Base-by-base conservation (phyloP, 2,329 filamentous ascomycete species). In the Lasiodiplodia gonubiensis region DNA sequence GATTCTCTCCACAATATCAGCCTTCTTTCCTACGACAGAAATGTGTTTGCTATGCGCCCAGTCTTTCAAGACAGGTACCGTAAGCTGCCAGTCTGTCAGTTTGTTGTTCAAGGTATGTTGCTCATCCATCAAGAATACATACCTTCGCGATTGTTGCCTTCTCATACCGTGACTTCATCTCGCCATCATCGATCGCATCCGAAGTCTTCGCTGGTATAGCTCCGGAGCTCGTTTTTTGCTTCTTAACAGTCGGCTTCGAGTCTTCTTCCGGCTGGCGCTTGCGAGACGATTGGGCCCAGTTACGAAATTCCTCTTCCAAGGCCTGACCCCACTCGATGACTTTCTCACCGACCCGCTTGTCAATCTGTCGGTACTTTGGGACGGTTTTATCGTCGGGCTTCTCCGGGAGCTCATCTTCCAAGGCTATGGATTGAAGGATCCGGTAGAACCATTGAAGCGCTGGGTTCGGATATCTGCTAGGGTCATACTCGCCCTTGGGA, bases 361-460 rank as follows among this genome's bases (percentile, higher is more conserved):
- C 88, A 66, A 99, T 98, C 71, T 96, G 92, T 72, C 87, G 90
- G 79, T 90, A 93, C 73, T 91, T 92, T 1, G 95, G 95, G 16
- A 92, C 77, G 0, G 95, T 98, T 70, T 91, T 89, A 75, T 99
- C 95, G 60, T 90, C 86, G 2, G 86, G 83, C 54, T 85, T 80
- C 23, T 91, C 90, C 0, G 94, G 94, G 1, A 97, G 81, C 71
- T 97, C 94, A 76, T 99, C 95, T 42, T 97, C 94, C 0, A 99
- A 84, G 0, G 95, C 95, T 67, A 97, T 85, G 7, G 92, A 91
- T 79, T 99, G 95, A 0, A 99, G 82, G 54, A 99, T 97, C 69
- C 89, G 90, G 83, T 98, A 99, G 81, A 98, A 95, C 94, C 94
- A 99, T 80, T 99, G 95, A 27, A 99, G 84, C 81, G 81, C 76